Percentiles rank a stretch among this genome's conserved stretches.
These are phyloP conservation scores for Coccomyxa sp. DNA, from an alignment of 139 green algal species.

Conservation along the genomic window DNA sequence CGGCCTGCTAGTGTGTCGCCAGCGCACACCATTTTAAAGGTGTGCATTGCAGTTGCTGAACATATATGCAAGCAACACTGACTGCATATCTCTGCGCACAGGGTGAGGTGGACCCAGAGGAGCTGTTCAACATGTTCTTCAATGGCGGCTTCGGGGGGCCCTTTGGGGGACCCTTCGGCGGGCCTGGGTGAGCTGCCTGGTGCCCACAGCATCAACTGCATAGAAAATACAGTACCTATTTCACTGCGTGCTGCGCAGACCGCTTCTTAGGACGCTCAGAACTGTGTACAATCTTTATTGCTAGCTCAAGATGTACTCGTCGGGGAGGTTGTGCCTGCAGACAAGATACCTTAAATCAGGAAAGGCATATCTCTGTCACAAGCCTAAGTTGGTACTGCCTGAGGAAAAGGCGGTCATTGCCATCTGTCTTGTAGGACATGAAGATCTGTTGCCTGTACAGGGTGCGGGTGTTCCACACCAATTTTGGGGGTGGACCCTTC, in stretches of 20 bases:
- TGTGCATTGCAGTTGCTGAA: too few relatives aligned
- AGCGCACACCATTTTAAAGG: too few relatives aligned
- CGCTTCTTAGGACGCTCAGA: too few relatives aligned
- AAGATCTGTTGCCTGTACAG: not conserved
- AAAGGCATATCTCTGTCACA: not conserved
- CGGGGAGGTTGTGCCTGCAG: not conserved
- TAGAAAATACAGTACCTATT: not conserved
- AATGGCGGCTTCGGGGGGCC: conserved; percentile 9
- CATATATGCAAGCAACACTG: too few relatives aligned
- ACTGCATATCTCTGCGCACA: not conserved
- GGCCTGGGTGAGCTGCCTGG: not conserved
- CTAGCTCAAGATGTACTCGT: not conserved
- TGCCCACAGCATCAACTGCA: not conserved
- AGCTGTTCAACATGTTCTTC: conserved; percentile 69
- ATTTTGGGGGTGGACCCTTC: conserved; percentile 13
- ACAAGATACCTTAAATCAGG: not conserved
- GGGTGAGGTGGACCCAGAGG: conserved; percentile 48
- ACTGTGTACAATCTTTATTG: not conserved
- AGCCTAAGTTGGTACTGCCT: not conserved
- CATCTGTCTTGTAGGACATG: not conserved
- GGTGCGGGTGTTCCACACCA: conserved; percentile 11
- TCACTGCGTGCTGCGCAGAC: too few relatives aligned
- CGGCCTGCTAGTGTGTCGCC: too few relatives aligned
- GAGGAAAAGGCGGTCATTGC: not conserved
- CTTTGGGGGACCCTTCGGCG: too few relatives aligned